Percentiles rank a stretch among this genome's conserved stretches.
Conservation (phyloP, 2,329 filamentous ascomycete species). For the Aspergillus terreus region DNA sequence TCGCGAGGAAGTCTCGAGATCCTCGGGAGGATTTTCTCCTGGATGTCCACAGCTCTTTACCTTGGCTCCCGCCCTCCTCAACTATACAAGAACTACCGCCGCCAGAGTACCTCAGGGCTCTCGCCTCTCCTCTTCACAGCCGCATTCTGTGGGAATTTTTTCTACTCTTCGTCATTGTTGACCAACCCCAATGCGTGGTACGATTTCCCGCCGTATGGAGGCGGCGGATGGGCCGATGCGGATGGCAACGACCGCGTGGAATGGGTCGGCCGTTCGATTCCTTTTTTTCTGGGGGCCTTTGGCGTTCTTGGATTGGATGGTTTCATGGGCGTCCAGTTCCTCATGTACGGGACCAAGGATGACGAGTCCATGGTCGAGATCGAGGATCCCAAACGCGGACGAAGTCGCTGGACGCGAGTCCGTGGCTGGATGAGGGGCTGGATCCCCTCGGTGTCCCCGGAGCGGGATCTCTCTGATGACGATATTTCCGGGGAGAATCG, state of each 20-base stretch:
- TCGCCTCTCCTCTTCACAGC: constrained; percentile 62
- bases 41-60: constrained; percentile 55
- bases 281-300: constrained; percentile 64
- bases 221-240: constrained; percentile 57
- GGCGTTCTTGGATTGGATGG: constrained; percentile 62
- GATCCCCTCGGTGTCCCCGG: constrained; percentile 51
- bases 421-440: constrained; percentile 65
- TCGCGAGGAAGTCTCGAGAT: constrained; percentile 37
- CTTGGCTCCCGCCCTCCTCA: constrained; percentile 61
- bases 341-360: constrained; percentile 52
- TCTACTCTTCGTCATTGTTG: constrained; percentile 61
- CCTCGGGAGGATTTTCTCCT: constrained; percentile 52
- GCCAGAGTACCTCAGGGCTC: constrained; percentile 62
- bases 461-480: constrained; percentile 16
- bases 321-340: constrained; percentile 60
- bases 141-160: constrained; percentile 65
- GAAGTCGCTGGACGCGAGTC: constrained; percentile 53
- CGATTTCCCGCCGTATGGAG: constrained; percentile 54
- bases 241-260: constrained; percentile 52
- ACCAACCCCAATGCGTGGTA: constrained; percentile 63
- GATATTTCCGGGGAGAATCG: constrained; percentile 23
- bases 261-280: constrained; percentile 57
- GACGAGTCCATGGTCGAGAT: constrained; percentile 46
- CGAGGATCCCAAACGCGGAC: constrained; percentile 40
- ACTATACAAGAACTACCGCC: constrained; percentile 61